A percentile compares a stretch with the other conserved stretches of the same genome.
Evolutionary conservation across 2,329 filamentous ascomycete species (phyloP).

Genomic region (Claviceps monticola): DNA sequence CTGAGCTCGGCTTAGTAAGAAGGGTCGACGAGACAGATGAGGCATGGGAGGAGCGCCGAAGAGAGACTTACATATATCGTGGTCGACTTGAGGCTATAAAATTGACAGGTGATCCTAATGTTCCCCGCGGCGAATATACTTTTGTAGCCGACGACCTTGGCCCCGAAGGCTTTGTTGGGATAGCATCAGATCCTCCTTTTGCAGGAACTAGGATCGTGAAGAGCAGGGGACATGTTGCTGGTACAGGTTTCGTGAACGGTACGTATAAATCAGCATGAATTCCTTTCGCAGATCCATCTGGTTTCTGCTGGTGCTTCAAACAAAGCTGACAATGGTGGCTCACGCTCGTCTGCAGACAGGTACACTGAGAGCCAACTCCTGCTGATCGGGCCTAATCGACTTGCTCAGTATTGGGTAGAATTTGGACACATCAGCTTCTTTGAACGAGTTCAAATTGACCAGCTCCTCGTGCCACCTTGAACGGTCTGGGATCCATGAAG

Average conservation of each 20-base stretch:
- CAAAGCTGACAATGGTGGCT: constrained; percentile 1
- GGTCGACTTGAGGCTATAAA: constrained; percentile 75
- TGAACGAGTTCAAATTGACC: constrained; percentile 44
- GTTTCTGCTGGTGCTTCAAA: no score
- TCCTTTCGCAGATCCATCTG: neutral
- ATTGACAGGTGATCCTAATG: constrained; percentile 79
- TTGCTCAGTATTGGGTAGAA: constrained; percentile 72
- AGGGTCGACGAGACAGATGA: constrained; percentile 28
- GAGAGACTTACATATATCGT: constrained; percentile 37
- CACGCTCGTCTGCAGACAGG: constrained; percentile 36
- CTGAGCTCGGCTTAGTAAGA: constrained; percentile 26
- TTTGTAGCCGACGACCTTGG: constrained; percentile 73
- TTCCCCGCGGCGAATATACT: constrained; percentile 73
- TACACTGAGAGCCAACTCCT: constrained; percentile 67
- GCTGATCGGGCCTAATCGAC: constrained; percentile 57
- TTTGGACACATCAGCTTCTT: constrained; percentile 48
- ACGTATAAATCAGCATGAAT: constrained; percentile 17
- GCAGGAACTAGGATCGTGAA: constrained; percentile 59
- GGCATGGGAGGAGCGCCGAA: constrained; percentile 30
- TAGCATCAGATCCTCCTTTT: constrained; percentile 55
- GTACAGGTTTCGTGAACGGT: constrained; percentile 59
- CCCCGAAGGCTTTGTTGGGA: constrained; percentile 45
- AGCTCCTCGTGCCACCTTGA: constrained; percentile 23
- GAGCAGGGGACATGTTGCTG: constrained; percentile 66
- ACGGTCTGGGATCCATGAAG: neutral